Base-by-base conservation (phyloP, 495 filamentous ascomycete species). In the Oidiodendron maius region DNA sequence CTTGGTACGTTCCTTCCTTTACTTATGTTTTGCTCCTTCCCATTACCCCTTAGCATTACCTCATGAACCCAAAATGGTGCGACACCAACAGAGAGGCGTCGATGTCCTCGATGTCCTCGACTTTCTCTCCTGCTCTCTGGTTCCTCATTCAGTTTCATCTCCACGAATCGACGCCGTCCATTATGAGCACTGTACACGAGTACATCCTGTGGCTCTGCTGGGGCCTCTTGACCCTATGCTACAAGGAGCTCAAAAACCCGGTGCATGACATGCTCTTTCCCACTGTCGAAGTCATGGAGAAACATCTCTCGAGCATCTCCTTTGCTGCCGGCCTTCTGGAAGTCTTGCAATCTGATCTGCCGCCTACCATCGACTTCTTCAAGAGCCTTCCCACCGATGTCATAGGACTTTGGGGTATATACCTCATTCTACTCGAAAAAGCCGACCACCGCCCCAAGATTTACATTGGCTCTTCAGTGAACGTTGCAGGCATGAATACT, bases 1-100 rank as follows among this genome's bases (percentile, higher is more conserved):
- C 74, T 99, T 53, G 48, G 45, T 40, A 49, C 21, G 46, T 49
- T 22, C 11, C 39, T 10, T 46, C 26, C 30, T 30, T 30, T 12
- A 15, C 26, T 83, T 82, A 38, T 63, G 88, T 87, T 81, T 44
- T 58, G 50, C 30, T 40, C 45, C 25, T 23, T 39, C 32, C 44
- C 22, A 35, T 37, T 13, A 39, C 20, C 40, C 32, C 41, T 23
- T 23, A n/a, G n/a, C n/a, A n/a, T n/a, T n/a, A n/a, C n/a, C n/a
- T n/a, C n/a, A n/a, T n/a, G n/a, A n/a, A n/a, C n/a, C n/a, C n/a
- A n/a, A n/a, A n/a, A n/a, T n/a, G n/a, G n/a, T n/a, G n/a, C n/a
- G n/a, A n/a, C n/a, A n/a, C n/a, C n/a, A n/a, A n/a, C n/a, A n/a
- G n/a, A n/a, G n/a, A n/a, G n/a, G n/a, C n/a, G n/a, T n/a, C n/a